Base-by-base conservation (phyloP, 2,329 filamentous ascomycete species). In the Fusarium albosuccineum region DNA sequence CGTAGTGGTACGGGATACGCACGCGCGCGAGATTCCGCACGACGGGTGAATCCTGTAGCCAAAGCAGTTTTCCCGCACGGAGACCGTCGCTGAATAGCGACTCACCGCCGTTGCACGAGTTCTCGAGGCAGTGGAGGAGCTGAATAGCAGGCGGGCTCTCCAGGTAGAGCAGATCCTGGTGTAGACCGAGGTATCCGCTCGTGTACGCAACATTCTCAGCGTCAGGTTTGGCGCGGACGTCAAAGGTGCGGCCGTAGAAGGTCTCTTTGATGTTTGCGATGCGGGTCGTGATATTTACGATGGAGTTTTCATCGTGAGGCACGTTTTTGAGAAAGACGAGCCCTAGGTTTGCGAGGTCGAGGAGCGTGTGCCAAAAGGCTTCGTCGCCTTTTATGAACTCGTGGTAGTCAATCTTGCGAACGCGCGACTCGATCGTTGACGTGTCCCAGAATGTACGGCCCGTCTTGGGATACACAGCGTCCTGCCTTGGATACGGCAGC, bases 191-290 rank as follows among this genome's bases (percentile, higher is more conserved):
- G 73, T 90, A 90, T 49, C 90, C 86, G 73, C 87, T 90, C 1
- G 95, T 97, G 80, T 98, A 94, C 9, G 96, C 95, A 5, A 97
- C 92, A 76, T 98, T 98, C 75, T 95, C 94, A 26, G 94, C 93
- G 57, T 92, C 78, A 2, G 91, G 71, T 54, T 97, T 91, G 4
- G 90, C 93, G 55, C 89, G 87, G 11, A 98, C 95, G 78, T 97
- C 92, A 89, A 94, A 98, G 0, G 93, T 97, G 70, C 86, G 83
- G 41, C 96, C 96, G 78, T 98, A 98, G 75, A 98, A 96, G 8
- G 94, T 96, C 71, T 93, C 89, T 73, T 93, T 91, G 27, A 97
- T 81, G 34, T 87, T 87, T 1, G 94, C 94, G 61, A 98, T 92
- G 52, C 89, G 87, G 5, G 84, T 82, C 3, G 89, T 91, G 60